Percentiles rank a stretch among this genome's conserved stretches.
phyloP scores from a whole-genome alignment of 192 early-diverging fungal genomes.

The Dimargaris verticillata region DNA sequence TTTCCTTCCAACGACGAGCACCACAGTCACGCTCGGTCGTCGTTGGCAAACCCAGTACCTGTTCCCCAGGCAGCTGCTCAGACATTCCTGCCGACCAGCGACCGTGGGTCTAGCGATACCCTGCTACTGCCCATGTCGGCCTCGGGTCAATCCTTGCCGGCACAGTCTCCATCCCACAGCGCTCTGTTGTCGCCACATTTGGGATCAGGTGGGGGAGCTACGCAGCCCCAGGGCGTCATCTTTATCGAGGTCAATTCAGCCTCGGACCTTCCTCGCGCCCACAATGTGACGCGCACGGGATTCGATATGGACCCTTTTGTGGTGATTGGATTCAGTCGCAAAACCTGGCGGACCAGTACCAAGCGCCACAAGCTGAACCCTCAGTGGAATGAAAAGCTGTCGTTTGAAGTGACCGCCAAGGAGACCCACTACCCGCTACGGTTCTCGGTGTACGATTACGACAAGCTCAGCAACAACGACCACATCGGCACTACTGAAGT shows the following conservation, averaged over 20 bases:
- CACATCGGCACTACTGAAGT: conserved; percentile 33
- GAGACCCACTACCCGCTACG: conserved; percentile 29
- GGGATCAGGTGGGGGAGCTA: background rate
- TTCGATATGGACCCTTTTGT: conserved; percentile 78
- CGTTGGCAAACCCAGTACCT: no score
- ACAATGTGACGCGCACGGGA: conserved; percentile 30
- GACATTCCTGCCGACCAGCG: background rate
- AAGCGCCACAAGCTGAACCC: conserved; percentile 53
- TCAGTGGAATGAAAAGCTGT: conserved; percentile 56
- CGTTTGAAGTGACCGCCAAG: conserved; percentile 31
- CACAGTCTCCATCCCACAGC: no score
- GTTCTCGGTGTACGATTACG: conserved; percentile 56
- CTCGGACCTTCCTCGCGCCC: conserved; percentile 25
- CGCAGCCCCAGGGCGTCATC: conserved; percentile 21
- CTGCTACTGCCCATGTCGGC: conserved; percentile 2
- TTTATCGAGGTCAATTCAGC: conserved; percentile 32
- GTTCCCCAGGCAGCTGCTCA: no score
- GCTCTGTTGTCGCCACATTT: no score
- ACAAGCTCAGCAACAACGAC: conserved; percentile 52
- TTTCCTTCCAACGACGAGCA: no score
- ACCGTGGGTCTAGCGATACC: background rate
- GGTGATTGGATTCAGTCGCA: conserved; percentile 45
- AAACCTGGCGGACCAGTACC: conserved; percentile 50
- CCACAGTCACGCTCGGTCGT: no score
- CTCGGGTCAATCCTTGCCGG: background rate